Evolutionary conservation across 148 eudicot genomes (phyloP).

Genomic region (Rheum nobile): DNA sequence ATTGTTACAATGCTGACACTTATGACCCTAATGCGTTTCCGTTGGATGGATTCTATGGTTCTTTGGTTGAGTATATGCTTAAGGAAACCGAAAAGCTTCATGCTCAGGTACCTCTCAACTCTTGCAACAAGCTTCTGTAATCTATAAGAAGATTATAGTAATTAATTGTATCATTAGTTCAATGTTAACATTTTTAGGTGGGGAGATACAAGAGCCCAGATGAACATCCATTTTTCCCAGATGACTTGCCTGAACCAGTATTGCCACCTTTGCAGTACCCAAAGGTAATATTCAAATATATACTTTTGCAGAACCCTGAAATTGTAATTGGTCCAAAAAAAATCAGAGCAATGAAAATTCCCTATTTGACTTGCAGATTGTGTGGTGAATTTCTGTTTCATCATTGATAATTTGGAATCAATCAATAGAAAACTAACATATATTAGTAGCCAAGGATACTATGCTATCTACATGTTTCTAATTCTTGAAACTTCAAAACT

Average conservation of each 20-base stretch:
- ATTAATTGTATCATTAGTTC: neutral
- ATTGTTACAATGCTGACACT: constrained; percentile 65
- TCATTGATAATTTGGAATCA: neutral
- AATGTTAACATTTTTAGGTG: constrained; percentile 25
- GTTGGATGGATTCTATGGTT: constrained; percentile 57
- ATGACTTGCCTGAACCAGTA: constrained; percentile 59
- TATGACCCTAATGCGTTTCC: constrained; percentile 69
- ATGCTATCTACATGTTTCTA: neutral
- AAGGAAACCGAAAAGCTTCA: constrained; percentile 89
- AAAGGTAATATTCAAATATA: constrained; percentile 28
- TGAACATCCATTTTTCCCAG: constrained; percentile 90
- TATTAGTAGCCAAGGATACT: neutral
- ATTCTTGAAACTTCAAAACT: neutral
- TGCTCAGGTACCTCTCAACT: constrained; percentile 46
- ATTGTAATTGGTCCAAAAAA: neutral
- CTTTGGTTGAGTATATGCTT: constrained; percentile 71
- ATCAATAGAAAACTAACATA: neutral
- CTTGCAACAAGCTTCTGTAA: neutral
- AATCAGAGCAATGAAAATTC: neutral
- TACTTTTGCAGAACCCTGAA: neutral
- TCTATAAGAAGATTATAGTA: neutral
- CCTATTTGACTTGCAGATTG: neutral
- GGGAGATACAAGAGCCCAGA: constrained; percentile 89
- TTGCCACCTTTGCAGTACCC: constrained; percentile 82
- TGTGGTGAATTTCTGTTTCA: neutral